phyloP scores from a whole-genome alignment of 2,329 filamentous ascomycete genomes.

The Bipolaris bicolor region DNA sequence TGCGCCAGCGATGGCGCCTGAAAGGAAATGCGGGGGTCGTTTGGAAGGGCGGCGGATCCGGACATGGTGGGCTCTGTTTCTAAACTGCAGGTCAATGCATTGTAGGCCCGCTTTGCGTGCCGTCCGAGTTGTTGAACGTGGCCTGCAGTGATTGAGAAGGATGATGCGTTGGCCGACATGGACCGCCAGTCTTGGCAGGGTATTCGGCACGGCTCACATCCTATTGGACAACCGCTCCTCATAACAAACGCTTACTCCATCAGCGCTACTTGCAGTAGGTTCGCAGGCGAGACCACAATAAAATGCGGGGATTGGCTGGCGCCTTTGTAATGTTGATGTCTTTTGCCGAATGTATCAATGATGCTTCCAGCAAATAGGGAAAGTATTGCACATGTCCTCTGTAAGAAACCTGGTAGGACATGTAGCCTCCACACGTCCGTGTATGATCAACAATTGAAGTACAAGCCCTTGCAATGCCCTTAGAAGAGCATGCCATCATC shows the following conservation, averaged over 20 bases:
- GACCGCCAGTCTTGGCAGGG: constrained; percentile 28
- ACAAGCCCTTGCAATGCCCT: not conserved
- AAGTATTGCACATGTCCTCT: not conserved
- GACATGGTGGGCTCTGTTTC: constrained; percentile 42
- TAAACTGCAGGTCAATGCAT: constrained; percentile 49
- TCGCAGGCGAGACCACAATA: not conserved
- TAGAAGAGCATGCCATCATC: constrained; percentile 40
- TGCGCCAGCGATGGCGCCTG: constrained; percentile 30
- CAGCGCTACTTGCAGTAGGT: constrained; percentile 1
- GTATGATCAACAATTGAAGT: not conserved
- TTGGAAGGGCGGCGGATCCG: constrained; percentile 34
- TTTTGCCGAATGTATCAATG: not conserved
- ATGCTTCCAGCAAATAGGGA: not conserved
- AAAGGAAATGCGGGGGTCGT: constrained; percentile 31
- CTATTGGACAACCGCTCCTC: constrained; percentile 25
- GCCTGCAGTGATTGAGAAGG: constrained; percentile 43
- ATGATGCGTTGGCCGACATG: constrained; percentile 41
- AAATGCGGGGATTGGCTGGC: not conserved
- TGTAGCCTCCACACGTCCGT: not conserved
- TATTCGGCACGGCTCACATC: constrained; percentile 17
- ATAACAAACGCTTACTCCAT: constrained; percentile 19
- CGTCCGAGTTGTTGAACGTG: constrained; percentile 42
- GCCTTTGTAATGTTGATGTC: not conserved
- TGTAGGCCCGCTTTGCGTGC: constrained; percentile 45
- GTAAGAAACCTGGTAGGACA: constrained; percentile 3